Evolutionary conservation across 1,284 basidiomycete species (phyloP), one percentile per base, ranked within the genome.

Genomic region (Ceratobasidium sp.): DNA sequence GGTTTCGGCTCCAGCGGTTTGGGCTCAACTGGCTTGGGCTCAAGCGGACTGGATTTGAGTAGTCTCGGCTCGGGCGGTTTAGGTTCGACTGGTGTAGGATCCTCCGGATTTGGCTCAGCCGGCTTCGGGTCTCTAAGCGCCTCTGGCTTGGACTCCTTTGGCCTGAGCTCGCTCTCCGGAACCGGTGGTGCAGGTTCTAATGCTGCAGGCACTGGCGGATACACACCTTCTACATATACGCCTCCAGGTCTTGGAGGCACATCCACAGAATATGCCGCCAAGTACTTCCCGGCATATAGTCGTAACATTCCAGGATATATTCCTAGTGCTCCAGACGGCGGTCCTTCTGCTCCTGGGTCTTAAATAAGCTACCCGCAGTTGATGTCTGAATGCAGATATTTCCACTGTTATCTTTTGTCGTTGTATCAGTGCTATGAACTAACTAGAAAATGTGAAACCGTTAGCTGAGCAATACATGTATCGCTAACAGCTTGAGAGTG

Each of bases 301-400:
- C 31, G 56, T 60, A 60, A 13, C 33, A 60, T 37, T 37, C 56
- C 56, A 37, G 56, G 56, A 37, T 60, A 60, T 28, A 60, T 33
- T 17, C 31, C 56, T 11, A 37, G 56, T 20, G 31, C 54, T 56
- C 15, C 31, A 17, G n/a, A 8, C 33, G 56, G 56, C 28, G 56
- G 56, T 37, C 33, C 56, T 37, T 37, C 56, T 31, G 56, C 56
- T 35, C 56, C 56, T 7, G 56, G 56, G n/a, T 37, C 31, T 28
- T 60, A 37, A 60, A 35, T 10, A 56, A 56, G 10, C 31, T 26
- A 56, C 42, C 42, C 17, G 7, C 42, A 45, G 17, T 45, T 8
- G 17, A 45, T 45, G 42, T 45, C 17, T 45, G 42, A 45, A 45
- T 45, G 42, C 17, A 45, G 42, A 45, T 45, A 17, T 45, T 45